A percentile compares a stretch with the other conserved stretches of the same genome.
These are phyloP conservation scores for Zhuliangozyma blackwelliae DNA, from an alignment of 1,139 yeast species.

Conservation along the genomic window DNA sequence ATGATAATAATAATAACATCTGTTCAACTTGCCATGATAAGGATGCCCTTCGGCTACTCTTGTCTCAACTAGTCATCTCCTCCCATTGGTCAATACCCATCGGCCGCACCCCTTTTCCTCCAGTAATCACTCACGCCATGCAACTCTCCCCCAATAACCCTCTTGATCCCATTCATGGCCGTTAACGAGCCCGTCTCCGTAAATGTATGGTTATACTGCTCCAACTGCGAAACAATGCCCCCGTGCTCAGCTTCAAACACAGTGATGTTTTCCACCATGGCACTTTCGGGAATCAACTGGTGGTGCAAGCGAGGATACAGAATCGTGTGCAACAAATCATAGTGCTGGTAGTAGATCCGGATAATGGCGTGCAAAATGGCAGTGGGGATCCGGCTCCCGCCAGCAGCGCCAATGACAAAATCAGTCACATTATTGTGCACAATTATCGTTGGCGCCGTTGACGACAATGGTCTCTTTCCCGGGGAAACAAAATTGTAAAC, in stretches of 20 bases:
- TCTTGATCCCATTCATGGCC: constrained; percentile 40
- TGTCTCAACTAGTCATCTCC: no score
- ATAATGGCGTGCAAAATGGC: constrained; percentile 78
- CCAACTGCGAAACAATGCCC: constrained; percentile 13
- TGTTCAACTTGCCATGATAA: no score
- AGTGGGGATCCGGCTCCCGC: constrained; percentile 88
- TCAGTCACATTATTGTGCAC: constrained; percentile 51
- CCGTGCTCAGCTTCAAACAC: constrained; percentile 25
- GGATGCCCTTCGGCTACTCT: no score
- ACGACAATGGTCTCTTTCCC: constrained; percentile 76
- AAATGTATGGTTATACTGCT: constrained; percentile 25
- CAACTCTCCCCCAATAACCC: constrained; percentile 12
- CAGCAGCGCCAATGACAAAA: constrained; percentile 85
- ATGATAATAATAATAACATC: no score
- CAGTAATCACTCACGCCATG: constrained; percentile 45
- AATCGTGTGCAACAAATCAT: constrained; percentile 62
- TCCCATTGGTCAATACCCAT: constrained; percentile 22
- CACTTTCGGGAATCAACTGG: constrained; percentile 73
- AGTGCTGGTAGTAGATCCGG: constrained; percentile 53
- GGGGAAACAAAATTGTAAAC: constrained; percentile 73
- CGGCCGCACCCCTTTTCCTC: constrained; percentile 42
- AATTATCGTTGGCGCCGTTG: constrained; percentile 74
- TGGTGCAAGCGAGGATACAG: constrained; percentile 85
- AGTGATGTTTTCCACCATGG: constrained; percentile 53
- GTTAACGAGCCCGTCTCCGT: constrained; percentile 34